phyloP scores from a whole-genome alignment of 257 asterid genomes.

The Forsythia suspensa region DNA sequence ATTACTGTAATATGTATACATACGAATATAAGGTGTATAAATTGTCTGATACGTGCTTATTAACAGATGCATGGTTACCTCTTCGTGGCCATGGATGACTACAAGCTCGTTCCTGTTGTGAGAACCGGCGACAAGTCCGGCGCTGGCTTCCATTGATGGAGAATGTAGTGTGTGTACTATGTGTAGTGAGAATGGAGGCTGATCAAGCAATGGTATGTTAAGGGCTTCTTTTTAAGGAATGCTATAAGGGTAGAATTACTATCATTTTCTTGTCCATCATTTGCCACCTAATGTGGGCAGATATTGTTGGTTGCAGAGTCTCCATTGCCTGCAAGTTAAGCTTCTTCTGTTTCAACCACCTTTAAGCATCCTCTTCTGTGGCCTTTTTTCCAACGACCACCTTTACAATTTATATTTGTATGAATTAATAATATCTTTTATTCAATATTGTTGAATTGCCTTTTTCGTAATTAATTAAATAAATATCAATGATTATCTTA shows the following conservation, averaged over 20 bases:
- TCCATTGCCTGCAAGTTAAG: constrained; percentile 87
- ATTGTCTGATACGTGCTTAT: background rate
- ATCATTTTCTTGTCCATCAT: constrained; percentile 38
- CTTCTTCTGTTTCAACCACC: constrained; percentile 57
- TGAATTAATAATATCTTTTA: background rate
- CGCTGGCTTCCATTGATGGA: constrained; percentile 82
- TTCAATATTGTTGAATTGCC: background rate
- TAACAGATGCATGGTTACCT: constrained; percentile 41
- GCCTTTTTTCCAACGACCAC: background rate
- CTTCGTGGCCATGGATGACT: constrained; percentile 96
- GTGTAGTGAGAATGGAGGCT: constrained; percentile 19
- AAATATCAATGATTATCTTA: background rate
- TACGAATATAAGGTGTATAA: background rate
- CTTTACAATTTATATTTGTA: background rate
- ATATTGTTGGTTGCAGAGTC: constrained; percentile 79
- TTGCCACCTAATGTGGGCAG: constrained; percentile 47
- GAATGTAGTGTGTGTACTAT: background rate
- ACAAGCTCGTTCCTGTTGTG: constrained; percentile 96
- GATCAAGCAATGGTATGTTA: constrained; percentile 34
- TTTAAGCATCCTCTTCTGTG: constrained; percentile 30
- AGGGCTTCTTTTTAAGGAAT: constrained; percentile 49
- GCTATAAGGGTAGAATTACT: constrained; percentile 29
- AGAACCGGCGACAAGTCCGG: constrained; percentile 96
- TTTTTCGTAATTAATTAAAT: background rate
- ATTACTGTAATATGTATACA: background rate